phyloP scores from a whole-genome alignment of 495 filamentous ascomycete genomes.

The Neurospora pannonica region DNA sequence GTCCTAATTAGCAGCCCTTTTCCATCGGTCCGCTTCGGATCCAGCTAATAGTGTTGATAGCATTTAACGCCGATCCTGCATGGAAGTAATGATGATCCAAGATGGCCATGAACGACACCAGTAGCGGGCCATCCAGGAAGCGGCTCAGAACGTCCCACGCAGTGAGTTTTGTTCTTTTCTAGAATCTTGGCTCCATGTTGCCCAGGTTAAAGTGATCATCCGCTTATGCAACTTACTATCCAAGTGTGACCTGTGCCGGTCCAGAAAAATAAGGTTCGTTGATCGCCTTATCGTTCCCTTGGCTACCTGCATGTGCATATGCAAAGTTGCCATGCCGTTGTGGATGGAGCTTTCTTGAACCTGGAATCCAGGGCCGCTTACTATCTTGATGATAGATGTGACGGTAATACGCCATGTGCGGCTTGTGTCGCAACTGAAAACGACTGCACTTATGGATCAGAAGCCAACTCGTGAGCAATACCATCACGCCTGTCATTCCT shows the following conservation, averaged over 20 bases:
- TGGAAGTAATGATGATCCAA: background rate
- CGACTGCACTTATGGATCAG: conserved; percentile 24
- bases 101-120: conserved; percentile 2
- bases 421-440: conserved; percentile 18
- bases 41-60: background rate
- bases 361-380: background rate
- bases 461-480: conserved; percentile 16
- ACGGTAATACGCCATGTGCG: conserved; percentile 24
- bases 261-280: conserved; percentile 16
- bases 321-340: background rate
- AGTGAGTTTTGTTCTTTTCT: conserved; percentile 6
- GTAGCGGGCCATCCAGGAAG: conserved; percentile 12
- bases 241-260: conserved; percentile 16
- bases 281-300: background rate
- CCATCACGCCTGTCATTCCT: background rate
- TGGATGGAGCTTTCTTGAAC: background rate
- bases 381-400: conserved; percentile 15
- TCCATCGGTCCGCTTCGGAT: conserved; percentile 15
- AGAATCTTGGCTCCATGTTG: background rate
- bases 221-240: background rate
- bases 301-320: background rate
- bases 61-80: background rate
- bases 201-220: background rate
- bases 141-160: conserved; percentile 19
- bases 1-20: background rate